Percentiles rank a stretch among this genome's conserved stretches.
phyloP scores from a whole-genome alignment of 306 rosid species.

The Gleditsia sinensis region DNA sequence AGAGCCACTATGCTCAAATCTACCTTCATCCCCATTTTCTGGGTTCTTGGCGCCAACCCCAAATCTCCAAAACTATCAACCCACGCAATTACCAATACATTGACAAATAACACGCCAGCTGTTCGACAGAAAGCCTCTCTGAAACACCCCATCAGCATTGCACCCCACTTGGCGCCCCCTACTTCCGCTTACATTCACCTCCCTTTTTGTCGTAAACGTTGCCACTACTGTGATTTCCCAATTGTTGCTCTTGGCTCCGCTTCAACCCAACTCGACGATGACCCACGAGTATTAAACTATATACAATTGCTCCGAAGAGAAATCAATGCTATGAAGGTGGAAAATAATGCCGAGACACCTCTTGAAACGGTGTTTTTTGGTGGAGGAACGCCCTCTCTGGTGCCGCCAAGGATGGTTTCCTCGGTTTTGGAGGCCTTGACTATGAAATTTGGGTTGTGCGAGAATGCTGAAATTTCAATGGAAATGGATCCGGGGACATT shows the following conservation, averaged over 20 bases:
- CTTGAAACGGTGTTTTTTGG: constrained; percentile 87
- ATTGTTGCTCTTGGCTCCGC: constrained; percentile 88
- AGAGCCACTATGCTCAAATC: constrained; percentile 54
- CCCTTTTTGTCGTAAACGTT: constrained; percentile 93
- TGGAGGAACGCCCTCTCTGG: constrained; percentile 92
- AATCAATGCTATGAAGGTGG: constrained; percentile 62
- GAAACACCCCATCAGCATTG: constrained; percentile 3
- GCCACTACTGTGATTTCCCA: constrained; percentile 96
- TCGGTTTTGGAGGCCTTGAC: constrained; percentile 57
- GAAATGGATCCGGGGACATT: constrained; percentile 99
- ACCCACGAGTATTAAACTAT: constrained; percentile 75
- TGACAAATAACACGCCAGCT: constrained; percentile 41
- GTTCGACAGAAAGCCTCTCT: constrained; percentile 74
- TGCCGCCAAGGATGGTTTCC: constrained; percentile 74
- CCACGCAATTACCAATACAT: constrained; percentile 5
- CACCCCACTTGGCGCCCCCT: constrained; percentile 33
- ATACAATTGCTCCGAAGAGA: constrained; percentile 71
- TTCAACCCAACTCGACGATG: constrained; percentile 49
- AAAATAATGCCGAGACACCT: constrained; percentile 36
- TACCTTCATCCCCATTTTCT: constrained; percentile 58
- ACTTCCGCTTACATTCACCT: constrained; percentile 92
- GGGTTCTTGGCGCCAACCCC: constrained; percentile 46
- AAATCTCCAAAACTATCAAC: constrained; percentile 14
- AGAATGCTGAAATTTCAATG: constrained; percentile 75
- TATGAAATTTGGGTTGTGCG: constrained; percentile 60